Evolutionary conservation across 352 stramenopile genomes (phyloP), one percentile per base, ranked within the genome.

Genomic region (Pythium brassicae): DNA sequence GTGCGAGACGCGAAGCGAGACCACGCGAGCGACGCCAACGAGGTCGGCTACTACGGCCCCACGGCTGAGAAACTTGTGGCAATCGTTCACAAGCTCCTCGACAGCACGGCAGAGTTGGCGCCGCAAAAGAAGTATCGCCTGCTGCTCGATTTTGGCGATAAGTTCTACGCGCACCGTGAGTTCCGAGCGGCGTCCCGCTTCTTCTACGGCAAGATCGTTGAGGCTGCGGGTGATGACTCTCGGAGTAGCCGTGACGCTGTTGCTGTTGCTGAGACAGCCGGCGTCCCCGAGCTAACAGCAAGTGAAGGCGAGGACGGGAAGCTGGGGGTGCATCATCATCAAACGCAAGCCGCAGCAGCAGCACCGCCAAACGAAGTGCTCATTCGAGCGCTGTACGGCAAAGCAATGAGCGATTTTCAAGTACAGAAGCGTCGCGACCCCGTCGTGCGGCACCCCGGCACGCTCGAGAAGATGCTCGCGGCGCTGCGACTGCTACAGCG

Each of bases 91-190:
- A 59, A 55, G 42, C 22, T 89, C 12, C 55, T 81, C 48, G 42
- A 60, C 25, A 34, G 61, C 0, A 74, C 57, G 7, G 58, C 72
- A 3, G 71, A 85, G 40, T 53, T 87, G 27, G 61, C 29, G 12
- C 4, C 44, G 2, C 4, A 15, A 14, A 74, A 80, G 55, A 87
- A 87, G 35, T 39, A 50, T 12, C 50, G 59, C 9, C 34, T 89
- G 56, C 57, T 87, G 35, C 58, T 87, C 3, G 23, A 37, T 7
- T 69, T 85, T 32, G 77, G 78, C 0, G 72, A 83, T 63, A 81
- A 72, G 42, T 73, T 88, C 45, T 76, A 68, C 27, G 62, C 65
- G 2, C 45, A 57, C 15, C 48, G 72, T 4, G 80, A 90, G 55
- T 87, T 71, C 40, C 60, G 50, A 3, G 74, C 78, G 12, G 78